Conservation (phyloP, 768 basidiomycete genomes). For the Omphalotus guepiniiformis region DNA sequence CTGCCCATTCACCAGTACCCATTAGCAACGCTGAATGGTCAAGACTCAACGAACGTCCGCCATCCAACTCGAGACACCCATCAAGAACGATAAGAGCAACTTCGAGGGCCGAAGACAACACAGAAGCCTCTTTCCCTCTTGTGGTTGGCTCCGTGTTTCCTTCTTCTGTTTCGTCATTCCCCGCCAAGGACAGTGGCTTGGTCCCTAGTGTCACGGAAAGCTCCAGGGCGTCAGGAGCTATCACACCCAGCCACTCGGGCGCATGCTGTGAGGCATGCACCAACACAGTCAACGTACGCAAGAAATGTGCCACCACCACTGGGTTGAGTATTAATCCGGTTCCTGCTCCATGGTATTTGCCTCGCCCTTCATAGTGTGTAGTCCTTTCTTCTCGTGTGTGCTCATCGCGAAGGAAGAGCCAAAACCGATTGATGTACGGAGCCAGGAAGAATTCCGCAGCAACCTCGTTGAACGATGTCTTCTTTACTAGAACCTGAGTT, state of each 20-base stretch:
- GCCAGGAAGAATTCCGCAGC: conserved; percentile 87
- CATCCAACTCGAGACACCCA: conserved; percentile 70
- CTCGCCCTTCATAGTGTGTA: conserved; percentile 45
- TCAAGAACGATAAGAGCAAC: conserved; percentile 74
- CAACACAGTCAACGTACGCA: conserved; percentile 73
- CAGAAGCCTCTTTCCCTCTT: conserved; percentile 58
- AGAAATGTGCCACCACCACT: conserved; percentile 67
- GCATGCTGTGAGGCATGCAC: conserved; percentile 81
- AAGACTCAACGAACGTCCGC: conserved; percentile 65
- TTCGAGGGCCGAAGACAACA: conserved; percentile 74
- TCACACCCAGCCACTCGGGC: conserved; percentile 71
- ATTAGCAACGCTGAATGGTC: conserved; percentile 73
- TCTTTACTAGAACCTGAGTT: conserved; percentile 12
- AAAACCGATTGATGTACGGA: conserved; percentile 92
- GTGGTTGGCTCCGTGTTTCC: conserved; percentile 27
- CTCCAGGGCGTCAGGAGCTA: conserved; percentile 81
- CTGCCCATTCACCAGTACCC: conserved; percentile 79
- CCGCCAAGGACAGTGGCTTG: conserved; percentile 47
- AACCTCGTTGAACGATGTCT: conserved; percentile 55
- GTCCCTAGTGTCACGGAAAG: conserved; percentile 79
- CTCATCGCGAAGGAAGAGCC: conserved; percentile 87
- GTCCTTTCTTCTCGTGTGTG: conserved; percentile 72
- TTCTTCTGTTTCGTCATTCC: conserved; percentile 30
- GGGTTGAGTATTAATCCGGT: conserved; percentile 82
- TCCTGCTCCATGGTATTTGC: conserved; percentile 67